These are phyloP conservation scores for Crithidia expoeki DNA, from an alignment of 208 protist species.

Conservation along the genomic window DNA sequence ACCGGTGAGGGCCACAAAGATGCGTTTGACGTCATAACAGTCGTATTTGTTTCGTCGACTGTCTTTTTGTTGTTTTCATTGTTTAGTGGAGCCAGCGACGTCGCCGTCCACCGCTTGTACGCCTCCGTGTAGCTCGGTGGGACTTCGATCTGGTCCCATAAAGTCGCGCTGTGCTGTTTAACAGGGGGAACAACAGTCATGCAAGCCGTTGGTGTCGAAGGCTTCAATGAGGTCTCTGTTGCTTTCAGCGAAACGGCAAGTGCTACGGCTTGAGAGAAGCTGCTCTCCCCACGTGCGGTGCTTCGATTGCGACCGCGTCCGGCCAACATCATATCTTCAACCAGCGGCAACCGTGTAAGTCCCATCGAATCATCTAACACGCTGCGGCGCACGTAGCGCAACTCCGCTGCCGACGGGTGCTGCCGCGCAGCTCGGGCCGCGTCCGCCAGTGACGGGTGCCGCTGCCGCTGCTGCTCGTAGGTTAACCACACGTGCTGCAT, in stretches of 20 bases:
- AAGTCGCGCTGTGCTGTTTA: neutral
- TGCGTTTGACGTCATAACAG: neutral
- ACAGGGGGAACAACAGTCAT: neutral
- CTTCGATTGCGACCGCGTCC: neutral
- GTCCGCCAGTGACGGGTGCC: slow-evolving; percentile 15
- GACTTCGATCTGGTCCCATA: slow-evolving; percentile 13
- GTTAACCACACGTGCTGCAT: slow-evolving; percentile 58
- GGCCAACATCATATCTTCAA: slow-evolving; percentile 7
- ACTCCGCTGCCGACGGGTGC: slow-evolving; percentile 22
- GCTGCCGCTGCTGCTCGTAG: slow-evolving; percentile 37
- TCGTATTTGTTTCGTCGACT: neutral
- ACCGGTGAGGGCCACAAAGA: neutral
- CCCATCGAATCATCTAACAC: slow-evolving; percentile 9
- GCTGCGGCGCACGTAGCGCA: slow-evolving; percentile 16
- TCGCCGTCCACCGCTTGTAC: neutral
- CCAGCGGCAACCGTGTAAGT: slow-evolving; percentile 25
- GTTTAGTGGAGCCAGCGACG: neutral
- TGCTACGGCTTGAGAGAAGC: slow-evolving; percentile 26
- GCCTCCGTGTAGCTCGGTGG: slow-evolving; percentile 9
- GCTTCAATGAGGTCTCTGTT: neutral
- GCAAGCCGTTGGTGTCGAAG: neutral
- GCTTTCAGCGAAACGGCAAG: neutral
- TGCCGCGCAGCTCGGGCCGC: slow-evolving; percentile 27
- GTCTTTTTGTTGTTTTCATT: neutral
- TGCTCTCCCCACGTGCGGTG: slow-evolving; percentile 26